Percentiles rank a stretch among this genome's conserved stretches.
Evolutionary conservation across 2,329 filamentous ascomycete genomes (phyloP).

Genomic region (Aotearoamyces nothofagi): DNA sequence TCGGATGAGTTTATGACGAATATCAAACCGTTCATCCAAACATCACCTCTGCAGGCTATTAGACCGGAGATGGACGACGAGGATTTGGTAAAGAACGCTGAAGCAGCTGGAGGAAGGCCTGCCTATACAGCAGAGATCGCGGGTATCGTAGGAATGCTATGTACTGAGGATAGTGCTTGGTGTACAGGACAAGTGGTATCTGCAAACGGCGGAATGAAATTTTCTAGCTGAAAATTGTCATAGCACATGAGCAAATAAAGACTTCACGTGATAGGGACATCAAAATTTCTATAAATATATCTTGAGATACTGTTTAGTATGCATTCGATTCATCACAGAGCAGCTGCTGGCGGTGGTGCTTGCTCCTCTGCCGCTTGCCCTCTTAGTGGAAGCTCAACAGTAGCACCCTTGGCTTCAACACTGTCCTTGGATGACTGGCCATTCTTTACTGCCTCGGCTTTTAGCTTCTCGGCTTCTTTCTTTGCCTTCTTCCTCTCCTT

Average conservation of each 20-base stretch:
- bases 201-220: conserved; percentile 69
- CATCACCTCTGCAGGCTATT: conserved; percentile 47
- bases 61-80: conserved; percentile 45
- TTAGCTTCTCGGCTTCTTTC: conserved; percentile 19
- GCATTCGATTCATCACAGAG: too few relatives aligned
- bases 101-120: conserved; percentile 38
- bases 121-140: conserved; percentile 59
- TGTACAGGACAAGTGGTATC: conserved; percentile 67
- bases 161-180: conserved; percentile 56
- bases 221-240: too few relatives aligned
- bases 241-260: too few relatives aligned
- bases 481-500: conserved; percentile 29
- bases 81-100: conserved; percentile 42
- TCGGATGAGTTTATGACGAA: conserved; percentile 39
- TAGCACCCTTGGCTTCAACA: conserved; percentile 4
- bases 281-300: too few relatives aligned
- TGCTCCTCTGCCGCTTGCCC: conserved; percentile 18
- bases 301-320: too few relatives aligned
- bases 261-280: too few relatives aligned
- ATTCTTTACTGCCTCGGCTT: not conserved
- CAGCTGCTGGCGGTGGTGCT: conserved; percentile 17
- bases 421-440: not conserved
- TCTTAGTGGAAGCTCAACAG: conserved; percentile 13
- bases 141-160: conserved; percentile 64
- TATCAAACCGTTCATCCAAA: conserved; percentile 45